Conservation (phyloP, 2,329 filamentous ascomycete genomes). For the Talaromyces pinophilus region DNA sequence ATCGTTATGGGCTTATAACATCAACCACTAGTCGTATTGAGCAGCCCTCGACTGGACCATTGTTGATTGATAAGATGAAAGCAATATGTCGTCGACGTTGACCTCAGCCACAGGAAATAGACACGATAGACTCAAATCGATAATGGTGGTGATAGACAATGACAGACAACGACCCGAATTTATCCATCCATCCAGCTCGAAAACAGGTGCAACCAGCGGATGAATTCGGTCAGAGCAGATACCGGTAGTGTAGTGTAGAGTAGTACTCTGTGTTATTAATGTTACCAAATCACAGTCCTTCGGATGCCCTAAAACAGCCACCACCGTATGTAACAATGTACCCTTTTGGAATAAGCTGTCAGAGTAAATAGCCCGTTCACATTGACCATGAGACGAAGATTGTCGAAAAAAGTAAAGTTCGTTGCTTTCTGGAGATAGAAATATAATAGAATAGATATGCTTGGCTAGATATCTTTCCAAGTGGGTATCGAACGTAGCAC, state of each 20-base stretch:
- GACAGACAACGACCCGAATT: slow-evolving; percentile 1
- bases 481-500: neutral
- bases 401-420: neutral
- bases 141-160: neutral
- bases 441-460: slow-evolving; percentile 1
- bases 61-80: slow-evolving; percentile 1
- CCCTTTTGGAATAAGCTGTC: neutral
- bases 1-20: neutral
- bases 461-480: neutral
- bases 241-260: neutral
- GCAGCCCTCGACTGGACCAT: slow-evolving; percentile 16
- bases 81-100: neutral
- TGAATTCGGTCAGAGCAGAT: neutral
- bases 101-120: neutral
- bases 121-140: neutral
- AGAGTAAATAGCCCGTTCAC: neutral
- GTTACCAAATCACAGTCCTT: neutral
- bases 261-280: neutral
- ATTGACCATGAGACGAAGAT: neutral
- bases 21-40: slow-evolving; percentile 17
- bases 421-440: neutral
- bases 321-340: slow-evolving; percentile 8
- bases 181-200: slow-evolving; percentile 6
- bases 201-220: neutral
- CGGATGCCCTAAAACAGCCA: slow-evolving; percentile 16